Percentiles rank a stretch among this genome's conserved stretches.
These are phyloP conservation scores for Microbotryum scabiosae DNA, from an alignment of 1,284 basidiomycete genomes.

Conservation along the genomic window DNA sequence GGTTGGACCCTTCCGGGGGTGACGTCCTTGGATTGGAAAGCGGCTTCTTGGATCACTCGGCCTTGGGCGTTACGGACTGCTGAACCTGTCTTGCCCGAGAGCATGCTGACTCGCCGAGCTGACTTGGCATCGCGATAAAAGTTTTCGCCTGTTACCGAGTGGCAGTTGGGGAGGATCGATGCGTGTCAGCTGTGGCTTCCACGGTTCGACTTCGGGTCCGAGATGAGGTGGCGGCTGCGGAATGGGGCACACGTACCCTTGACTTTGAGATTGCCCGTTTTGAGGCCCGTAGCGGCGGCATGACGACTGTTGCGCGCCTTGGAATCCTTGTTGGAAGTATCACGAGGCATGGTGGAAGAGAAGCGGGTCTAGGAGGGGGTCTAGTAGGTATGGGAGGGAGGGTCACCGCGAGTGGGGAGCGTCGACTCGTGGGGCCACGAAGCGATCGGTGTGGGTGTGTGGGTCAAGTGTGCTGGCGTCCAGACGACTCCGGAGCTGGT, in stretches of 20 bases:
- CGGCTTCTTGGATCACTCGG: conserved; percentile 81
- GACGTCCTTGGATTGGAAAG: conserved; percentile 83
- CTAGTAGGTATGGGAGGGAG: too few relatives aligned
- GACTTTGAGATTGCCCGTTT: conserved; percentile 29
- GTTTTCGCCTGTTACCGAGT: conserved; percentile 28
- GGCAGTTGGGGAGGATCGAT: neutral
- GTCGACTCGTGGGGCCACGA: too few relatives aligned
- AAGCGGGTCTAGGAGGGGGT: neutral
- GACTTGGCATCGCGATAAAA: conserved; percentile 49
- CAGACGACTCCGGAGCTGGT: too few relatives aligned
- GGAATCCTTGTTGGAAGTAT: conserved; percentile 23
- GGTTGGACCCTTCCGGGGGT: conserved; percentile 81
- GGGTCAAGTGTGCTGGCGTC: too few relatives aligned
- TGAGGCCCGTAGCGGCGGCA: conserved; percentile 28
- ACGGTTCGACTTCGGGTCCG: neutral
- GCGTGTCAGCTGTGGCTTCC: neutral
- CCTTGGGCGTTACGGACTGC: conserved; percentile 79
- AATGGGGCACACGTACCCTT: conserved; percentile 17
- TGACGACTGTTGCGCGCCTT: conserved; percentile 20
- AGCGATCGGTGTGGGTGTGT: too few relatives aligned
- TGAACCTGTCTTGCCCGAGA: conserved; percentile 65
- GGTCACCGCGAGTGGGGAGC: too few relatives aligned
- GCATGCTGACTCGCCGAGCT: conserved; percentile 74
- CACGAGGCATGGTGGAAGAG: conserved; percentile 6
- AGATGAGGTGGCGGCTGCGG: neutral